Percentiles rank a stretch among this genome's conserved stretches.
These are phyloP conservation scores for Berberis vulgaris DNA, from an alignment of 164 flowering plant species.

Conservation along the genomic window DNA sequence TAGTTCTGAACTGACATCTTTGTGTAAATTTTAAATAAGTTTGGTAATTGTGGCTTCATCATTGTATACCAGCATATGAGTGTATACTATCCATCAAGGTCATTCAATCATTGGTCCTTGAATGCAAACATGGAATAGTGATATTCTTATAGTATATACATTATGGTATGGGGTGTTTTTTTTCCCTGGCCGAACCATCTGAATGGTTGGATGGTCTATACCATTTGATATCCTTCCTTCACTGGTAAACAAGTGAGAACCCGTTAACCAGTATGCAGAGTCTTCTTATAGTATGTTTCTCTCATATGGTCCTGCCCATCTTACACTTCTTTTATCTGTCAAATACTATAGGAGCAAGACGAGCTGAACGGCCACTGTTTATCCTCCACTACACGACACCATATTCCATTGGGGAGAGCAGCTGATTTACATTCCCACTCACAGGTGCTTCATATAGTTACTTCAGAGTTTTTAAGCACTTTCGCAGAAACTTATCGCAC, in stretches of 20 bases:
- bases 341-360: conserved; percentile 16
- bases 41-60: background rate
- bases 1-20: background rate
- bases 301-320: background rate
- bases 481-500: background rate
- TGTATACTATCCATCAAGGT: background rate
- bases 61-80: background rate
- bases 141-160: no score
- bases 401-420: conserved; percentile 7
- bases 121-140: no score
- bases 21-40: background rate
- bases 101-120: background rate
- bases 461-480: background rate
- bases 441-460: conserved; percentile 13
- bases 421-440: conserved; percentile 16
- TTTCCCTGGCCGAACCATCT: background rate
- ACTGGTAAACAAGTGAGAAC: background rate
- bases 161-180: no score
- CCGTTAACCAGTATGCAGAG: background rate
- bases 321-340: background rate
- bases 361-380: conserved; percentile 10
- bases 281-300: background rate
- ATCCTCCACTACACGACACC: conserved; percentile 13
- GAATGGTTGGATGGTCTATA: background rate
- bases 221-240: background rate